These are phyloP conservation scores for Epipyxis sp. DNA, from an alignment of 108 stramenopile species.

Conservation along the genomic window DNA sequence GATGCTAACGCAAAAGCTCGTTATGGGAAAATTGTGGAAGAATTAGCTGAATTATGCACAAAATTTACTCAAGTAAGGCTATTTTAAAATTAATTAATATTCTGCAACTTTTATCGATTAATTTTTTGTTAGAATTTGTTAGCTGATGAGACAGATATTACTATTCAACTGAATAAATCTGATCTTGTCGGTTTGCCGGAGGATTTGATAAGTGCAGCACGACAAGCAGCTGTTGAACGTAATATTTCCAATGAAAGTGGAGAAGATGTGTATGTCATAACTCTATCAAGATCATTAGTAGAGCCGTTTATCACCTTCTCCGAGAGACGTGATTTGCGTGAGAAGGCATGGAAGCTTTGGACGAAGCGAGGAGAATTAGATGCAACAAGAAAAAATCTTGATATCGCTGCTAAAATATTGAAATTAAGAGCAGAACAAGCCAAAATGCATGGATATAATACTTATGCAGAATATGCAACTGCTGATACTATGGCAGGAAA, in stretches of 20 bases:
- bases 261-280: background rate
- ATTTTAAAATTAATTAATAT: too few relatives aligned
- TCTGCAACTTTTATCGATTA: too few relatives aligned
- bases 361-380: background rate
- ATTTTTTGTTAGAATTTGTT: constrained; percentile 20
- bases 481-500: constrained; percentile 19
- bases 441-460: background rate
- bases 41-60: background rate
- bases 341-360: constrained; percentile 16
- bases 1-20: background rate
- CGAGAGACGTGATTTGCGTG: background rate
- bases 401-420: background rate
- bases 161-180: background rate
- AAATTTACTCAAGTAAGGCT: constrained; percentile 22
- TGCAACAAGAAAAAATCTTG: background rate
- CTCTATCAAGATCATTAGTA: background rate
- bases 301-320: constrained; percentile 12
- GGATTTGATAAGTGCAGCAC: background rate
- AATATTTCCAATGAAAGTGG: background rate
- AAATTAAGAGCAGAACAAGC: background rate
- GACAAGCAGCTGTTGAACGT: background rate
- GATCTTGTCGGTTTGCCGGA: constrained; percentile 5
- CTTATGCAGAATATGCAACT: background rate
- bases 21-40: constrained; percentile 4
- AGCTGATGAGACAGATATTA: constrained; percentile 17